Base-by-base conservation (phyloP, 106 monocot genomes). In the Posidonia australis region DNA sequence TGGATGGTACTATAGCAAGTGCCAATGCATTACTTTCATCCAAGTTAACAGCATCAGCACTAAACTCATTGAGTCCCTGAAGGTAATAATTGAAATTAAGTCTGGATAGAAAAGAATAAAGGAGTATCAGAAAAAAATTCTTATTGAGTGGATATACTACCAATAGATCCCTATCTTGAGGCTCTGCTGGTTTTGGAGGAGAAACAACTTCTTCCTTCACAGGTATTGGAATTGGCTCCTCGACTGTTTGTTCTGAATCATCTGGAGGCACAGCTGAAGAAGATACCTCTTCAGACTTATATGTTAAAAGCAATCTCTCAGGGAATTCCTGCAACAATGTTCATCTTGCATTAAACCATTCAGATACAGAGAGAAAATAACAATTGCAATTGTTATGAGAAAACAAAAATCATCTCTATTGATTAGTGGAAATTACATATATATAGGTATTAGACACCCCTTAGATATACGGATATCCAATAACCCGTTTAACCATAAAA, bases 241-340 rank as follows among this genome's bases (percentile, higher is more conserved):
- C 82, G 70, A 69, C 7, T 14, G 62, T 11, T 64, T 62, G 70
- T 41, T 70, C 65, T 74, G 74, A 74, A 46, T 79, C 84, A 17
- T 54, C 66, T 27, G 65, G 65, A 27, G 46, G 47, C 9, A n/a
- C 28, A 32, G 51, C 43, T 11, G 78, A 29, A 54, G 58, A 66
- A 67, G 72, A 28, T 45, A 41, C 77, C 67, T 77, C 93, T 63
- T 84, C 84, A 56, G 81, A 79, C 80, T 90, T 94, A 74, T 94
- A 94, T 62, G 93, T 94, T 65, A 94, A 77, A 66, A 94, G 93
- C 27, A 94, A 86, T 54, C 89, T 79, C 77, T 94, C 93, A n/a
- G 89, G 89, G 44, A 86, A 86, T 72, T 94, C 93, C 93, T 94
- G 73, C 7, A 60, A 36, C 7, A 36, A 7, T 36, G 36, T 4